These are phyloP conservation scores for Ramaria sp. DNA, from an alignment of 768 basidiomycete genomes.

Conservation along the genomic window DNA sequence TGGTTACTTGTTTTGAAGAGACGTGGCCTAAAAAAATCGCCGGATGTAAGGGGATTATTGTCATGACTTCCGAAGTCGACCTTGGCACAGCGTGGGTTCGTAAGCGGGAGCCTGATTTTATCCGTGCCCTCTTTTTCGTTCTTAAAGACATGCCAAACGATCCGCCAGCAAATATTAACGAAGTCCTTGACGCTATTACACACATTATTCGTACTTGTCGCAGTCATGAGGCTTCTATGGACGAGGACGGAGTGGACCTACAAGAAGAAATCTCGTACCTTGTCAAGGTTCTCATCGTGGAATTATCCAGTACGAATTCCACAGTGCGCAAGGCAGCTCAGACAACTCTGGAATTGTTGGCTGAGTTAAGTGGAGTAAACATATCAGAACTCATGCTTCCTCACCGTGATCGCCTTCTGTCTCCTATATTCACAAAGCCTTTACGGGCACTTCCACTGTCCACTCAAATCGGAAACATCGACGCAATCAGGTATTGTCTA, in stretches of 20 bases:
- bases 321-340: conserved; percentile 80
- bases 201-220: conserved; percentile 50
- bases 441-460: conserved; percentile 88
- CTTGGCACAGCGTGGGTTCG: conserved; percentile 70
- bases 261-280: conserved; percentile 56
- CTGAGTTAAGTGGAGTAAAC: conserved; percentile 58
- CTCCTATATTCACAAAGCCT: conserved; percentile 91
- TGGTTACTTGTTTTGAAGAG: conserved; percentile 81
- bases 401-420: conserved; percentile 80
- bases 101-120: conserved; percentile 82
- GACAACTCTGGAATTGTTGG: conserved; percentile 66
- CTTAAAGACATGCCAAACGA: conserved; percentile 92
- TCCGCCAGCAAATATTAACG: conserved; percentile 68
- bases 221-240: conserved; percentile 22
- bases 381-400: conserved; percentile 72
- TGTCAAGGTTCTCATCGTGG: conserved; percentile 76
- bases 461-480: conserved; percentile 96
- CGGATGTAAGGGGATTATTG: conserved; percentile 75
- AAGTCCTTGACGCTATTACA: conserved; percentile 67
- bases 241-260: conserved; percentile 26
- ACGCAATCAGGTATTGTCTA: conserved; percentile 90
- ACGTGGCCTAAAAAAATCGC: conserved; percentile 85
- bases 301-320: conserved; percentile 78
- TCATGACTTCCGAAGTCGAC: conserved; percentile 62
- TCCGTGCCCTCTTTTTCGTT: conserved; percentile 82